Base-by-base conservation (phyloP, 148 eudicot genomes). In the Euryodendron excelsum region DNA sequence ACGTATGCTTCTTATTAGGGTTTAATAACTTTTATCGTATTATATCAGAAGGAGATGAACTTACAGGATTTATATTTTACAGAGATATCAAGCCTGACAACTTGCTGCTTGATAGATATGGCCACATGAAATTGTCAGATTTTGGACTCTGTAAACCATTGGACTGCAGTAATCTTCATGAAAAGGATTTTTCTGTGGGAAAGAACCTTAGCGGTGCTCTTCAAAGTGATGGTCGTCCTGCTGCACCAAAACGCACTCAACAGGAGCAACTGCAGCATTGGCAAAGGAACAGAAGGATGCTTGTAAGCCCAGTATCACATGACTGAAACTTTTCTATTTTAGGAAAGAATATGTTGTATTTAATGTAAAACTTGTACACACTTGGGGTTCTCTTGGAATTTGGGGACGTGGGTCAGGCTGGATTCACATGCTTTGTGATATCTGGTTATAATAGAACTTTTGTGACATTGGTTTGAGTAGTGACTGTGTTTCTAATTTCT, bases 61-160 rank as follows among this genome's bases (percentile, higher is more conserved):
- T 25, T 71, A 74, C 7, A 41, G 59, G 9, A 39, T 77, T 76
- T 21, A 58, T 30, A 77, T 80, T 63, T 81, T 83, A 69, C 97
- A 96, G 99, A 86, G 99, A 96, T 82, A 96, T 96, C 85, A 96
- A 96, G 82, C 99, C 99, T 63, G 99, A 96, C 82, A 96, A 96
- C 88, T 84, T 96, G 86, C 91, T 96, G 75, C 94, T 96, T 34
- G 99, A 96, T 88, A 85, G 83, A 87, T 68, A 85, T 76, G 99
- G 99, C 75, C 99, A 96, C 86, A 93, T 96, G 99, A 96, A 91
- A 82, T 81, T 96, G 77, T 96, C 99, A 72, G 99, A 96, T 88
- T 96, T 96, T 84, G 99, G 99, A 75, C 82, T 96, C 58, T 96
- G 99, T 86, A 96, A 96, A 84, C 99, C 99, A 58, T 67, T 96